phyloP scores from a whole-genome alignment of 192 early-diverging fungal species.

The Mortierella alpina region DNA sequence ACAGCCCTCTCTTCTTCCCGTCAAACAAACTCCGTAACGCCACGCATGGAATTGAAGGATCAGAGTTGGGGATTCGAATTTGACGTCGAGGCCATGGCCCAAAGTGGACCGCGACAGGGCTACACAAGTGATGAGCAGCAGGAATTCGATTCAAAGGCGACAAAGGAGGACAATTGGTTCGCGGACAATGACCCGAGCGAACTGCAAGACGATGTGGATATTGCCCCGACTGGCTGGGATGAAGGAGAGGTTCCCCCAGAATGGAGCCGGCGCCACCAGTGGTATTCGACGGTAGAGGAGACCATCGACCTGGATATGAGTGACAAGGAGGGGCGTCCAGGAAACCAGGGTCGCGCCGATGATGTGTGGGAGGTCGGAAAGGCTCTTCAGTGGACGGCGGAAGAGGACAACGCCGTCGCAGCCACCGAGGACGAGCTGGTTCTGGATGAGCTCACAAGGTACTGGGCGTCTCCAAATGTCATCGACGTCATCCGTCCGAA shows the following conservation, averaged over 20 bases:
- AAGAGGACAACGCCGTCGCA: background rate
- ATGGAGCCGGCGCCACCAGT: too few species aligned
- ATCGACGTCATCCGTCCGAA: slow-evolving; percentile 23
- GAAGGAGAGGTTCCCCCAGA: too few species aligned
- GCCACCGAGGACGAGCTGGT: slow-evolving; percentile 4
- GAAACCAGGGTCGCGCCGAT: background rate
- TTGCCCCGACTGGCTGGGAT: too few species aligned
- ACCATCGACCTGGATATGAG: too few species aligned
- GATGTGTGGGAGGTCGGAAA: slow-evolving; percentile 20
- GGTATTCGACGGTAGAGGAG: too few species aligned
- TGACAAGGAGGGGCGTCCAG: too few species aligned
- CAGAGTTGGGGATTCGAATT: slow-evolving; percentile 35
- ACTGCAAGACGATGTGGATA: too few species aligned
- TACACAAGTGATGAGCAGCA: background rate
- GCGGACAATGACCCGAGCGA: too few species aligned
- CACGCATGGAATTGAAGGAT: background rate
- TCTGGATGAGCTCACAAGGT: slow-evolving; percentile 26
- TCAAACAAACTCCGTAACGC: background rate
- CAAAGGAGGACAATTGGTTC: background rate
- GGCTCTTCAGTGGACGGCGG: slow-evolving; percentile 6
- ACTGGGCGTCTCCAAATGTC: slow-evolving; percentile 21
- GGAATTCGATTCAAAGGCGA: background rate
- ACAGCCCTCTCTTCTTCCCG: background rate
- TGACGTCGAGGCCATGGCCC: slow-evolving; percentile 29
- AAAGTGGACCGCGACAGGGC: background rate